These are phyloP conservation scores for Leucocoprinus gongylophorus DNA, from an alignment of 1,284 basidiomycete genomes.

Conservation along the genomic window DNA sequence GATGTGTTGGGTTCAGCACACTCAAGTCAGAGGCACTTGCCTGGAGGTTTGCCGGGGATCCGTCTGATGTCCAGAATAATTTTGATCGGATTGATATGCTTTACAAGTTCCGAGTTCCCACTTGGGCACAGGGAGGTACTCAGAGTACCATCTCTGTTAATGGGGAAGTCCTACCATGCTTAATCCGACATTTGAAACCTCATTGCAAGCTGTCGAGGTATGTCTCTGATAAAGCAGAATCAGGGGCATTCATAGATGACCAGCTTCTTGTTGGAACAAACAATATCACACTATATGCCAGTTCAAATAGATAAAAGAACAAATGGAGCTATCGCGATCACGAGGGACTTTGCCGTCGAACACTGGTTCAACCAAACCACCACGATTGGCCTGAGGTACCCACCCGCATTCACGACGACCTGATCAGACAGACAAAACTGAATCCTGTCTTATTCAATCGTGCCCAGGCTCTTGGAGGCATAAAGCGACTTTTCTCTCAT, in stretches of 20 bases:
- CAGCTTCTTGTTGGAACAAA: slow-evolving; percentile 27
- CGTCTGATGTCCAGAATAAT: no score
- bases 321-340: slow-evolving; percentile 31
- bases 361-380: slow-evolving; percentile 29
- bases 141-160: slow-evolving; percentile 30
- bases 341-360: slow-evolving; percentile 32
- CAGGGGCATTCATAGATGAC: neutral
- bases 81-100: no score
- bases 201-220: slow-evolving; percentile 24
- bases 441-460: no score
- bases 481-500: slow-evolving; percentile 28
- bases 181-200: no score
- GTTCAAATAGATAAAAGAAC: slow-evolving; percentile 27
- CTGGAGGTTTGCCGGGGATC: no score
- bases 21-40: no score
- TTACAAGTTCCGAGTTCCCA: slow-evolving; percentile 32
- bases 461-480: slow-evolving; percentile 29
- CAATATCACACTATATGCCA: slow-evolving; percentile 24
- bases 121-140: slow-evolving; percentile 27
- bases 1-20: no score
- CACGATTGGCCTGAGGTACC: no score
- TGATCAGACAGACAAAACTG: no score
- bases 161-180: no score
- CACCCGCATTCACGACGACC: no score
- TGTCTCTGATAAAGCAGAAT: neutral